Conservation (phyloP, 179 eudicot genomes). For the Spinacia oleracea region DNA sequence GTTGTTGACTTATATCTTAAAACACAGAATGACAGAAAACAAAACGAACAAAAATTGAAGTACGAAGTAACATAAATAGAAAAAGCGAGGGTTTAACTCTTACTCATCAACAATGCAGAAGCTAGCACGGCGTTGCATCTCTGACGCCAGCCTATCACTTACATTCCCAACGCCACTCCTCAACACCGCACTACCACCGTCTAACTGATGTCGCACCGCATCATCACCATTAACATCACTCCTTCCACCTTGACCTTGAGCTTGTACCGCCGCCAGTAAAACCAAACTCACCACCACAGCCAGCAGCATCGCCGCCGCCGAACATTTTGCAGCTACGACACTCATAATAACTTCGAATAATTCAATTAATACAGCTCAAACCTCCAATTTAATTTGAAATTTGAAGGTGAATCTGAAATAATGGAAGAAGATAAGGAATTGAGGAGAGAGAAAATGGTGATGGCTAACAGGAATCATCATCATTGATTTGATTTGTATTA, state of each 20-base stretch:
- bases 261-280: conserved; percentile 22
- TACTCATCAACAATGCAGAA: conserved; percentile 35
- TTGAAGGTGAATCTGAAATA: no score
- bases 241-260: not conserved
- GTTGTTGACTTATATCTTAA: no score
- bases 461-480: no score
- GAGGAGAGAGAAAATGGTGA: no score
- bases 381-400: no score
- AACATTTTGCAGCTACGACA: not conserved
- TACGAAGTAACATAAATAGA: not conserved
- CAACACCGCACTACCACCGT: not conserved
- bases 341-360: not conserved
- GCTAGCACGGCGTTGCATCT: conserved; percentile 19
- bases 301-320: not conserved
- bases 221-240: not conserved
- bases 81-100: not conserved
- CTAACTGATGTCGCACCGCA: not conserved
- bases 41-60: not conserved
- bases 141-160: conserved; percentile 9
- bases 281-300: conserved; percentile 3
- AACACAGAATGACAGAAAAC: no score
- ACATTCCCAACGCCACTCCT: conserved; percentile 19
- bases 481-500: no score
- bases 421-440: no score
- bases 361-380: no score